Base-by-base conservation (phyloP, 805 yeast species). In the Metschnikowia peoriensis region DNA sequence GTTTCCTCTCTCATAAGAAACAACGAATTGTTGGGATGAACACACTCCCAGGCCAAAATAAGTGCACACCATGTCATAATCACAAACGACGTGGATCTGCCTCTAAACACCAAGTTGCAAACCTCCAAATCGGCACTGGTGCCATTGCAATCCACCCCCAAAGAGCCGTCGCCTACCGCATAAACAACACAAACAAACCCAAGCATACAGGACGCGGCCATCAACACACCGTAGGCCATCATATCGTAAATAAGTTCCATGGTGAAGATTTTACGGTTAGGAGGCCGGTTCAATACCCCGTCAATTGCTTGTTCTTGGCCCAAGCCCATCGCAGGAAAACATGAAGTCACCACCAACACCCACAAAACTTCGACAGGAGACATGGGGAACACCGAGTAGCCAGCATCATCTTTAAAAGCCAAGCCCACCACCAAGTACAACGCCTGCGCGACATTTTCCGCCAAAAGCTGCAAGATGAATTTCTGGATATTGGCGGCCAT, bases 331-430 rank as follows among this genome's bases (percentile, higher is more conserved):
- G 66, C 65, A 1, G 61, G 61, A 46, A 63, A 60, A 45, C 63
- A 60, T 2, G 61, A 58, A 2, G 63, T 60, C 16, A 60, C 55
- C 12, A 60, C 63, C 52, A 60, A 53, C 37, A 60, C 55, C 63
- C 63, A 60, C 54, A 60, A 58, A 12, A 60, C 63, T 38, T 60
- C 63, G 28, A 60, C 63, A 75, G 76, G 64, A 46, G 89, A 80
- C 52, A 88, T 75, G 47, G 93, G 92, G 73, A 89, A 89, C 6
- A 90, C 96, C 4, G 96, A 88, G 52, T 74, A 76, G 2, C 81
- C 84, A 38, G 79, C 71, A 0, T 68, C 59, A 63, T 86, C 94
- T 56, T 81, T 79, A 67, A 88, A 88, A 2, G 83, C 89, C 49
- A 87, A 77, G 44, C 93, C 94, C 60, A 87, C 75, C 81, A 71